These are phyloP conservation scores for Leccinum brunneo-olivaceum DNA, from an alignment of 1,284 basidiomycete species.

Conservation along the genomic window DNA sequence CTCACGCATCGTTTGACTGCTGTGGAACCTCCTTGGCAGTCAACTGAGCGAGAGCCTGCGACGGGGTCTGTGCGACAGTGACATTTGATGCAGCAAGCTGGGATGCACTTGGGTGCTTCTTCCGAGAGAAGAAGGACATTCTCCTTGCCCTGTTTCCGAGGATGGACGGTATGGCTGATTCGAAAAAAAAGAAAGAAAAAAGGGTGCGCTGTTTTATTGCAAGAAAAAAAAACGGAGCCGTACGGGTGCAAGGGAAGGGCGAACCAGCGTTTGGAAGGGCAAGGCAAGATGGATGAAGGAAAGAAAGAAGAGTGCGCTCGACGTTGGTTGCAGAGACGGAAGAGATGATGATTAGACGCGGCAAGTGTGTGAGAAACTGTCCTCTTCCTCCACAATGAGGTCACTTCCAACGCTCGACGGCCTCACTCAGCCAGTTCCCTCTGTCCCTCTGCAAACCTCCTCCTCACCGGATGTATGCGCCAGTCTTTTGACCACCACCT, in stretches of 20 bases:
- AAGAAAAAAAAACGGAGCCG: slow-evolving; percentile 11
- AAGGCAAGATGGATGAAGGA: slow-evolving; percentile 7
- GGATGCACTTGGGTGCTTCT: slow-evolving; percentile 52
- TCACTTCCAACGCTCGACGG: slow-evolving; percentile 14
- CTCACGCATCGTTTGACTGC: slow-evolving; percentile 37
- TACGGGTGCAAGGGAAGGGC: slow-evolving; percentile 10
- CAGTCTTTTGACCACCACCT: slow-evolving; percentile 52
- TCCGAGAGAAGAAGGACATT: slow-evolving; percentile 88
- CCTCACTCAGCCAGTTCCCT: slow-evolving; percentile 27
- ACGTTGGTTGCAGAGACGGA: slow-evolving; percentile 15
- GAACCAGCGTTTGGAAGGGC: slow-evolving; percentile 23
- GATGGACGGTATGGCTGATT: slow-evolving; percentile 50
- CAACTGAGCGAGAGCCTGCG: slow-evolving; percentile 57
- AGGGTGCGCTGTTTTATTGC: slow-evolving; percentile 11
- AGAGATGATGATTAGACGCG: slow-evolving; percentile 16
- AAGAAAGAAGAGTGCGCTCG: slow-evolving; percentile 7
- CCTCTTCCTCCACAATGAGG: slow-evolving; percentile 15
- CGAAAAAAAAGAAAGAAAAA: slow-evolving; percentile 20
- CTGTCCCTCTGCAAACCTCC: slow-evolving; percentile 14
- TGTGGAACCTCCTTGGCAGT: slow-evolving; percentile 29
- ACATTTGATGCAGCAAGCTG: slow-evolving; percentile 39
- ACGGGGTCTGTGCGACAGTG: slow-evolving; percentile 52
- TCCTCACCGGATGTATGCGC: slow-evolving; percentile 50
- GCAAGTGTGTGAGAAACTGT: slow-evolving; percentile 9
- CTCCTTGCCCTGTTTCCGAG: slow-evolving; percentile 52